phyloP scores from a whole-genome alignment of 306 rosid species.

The Cucumis hystrix region DNA sequence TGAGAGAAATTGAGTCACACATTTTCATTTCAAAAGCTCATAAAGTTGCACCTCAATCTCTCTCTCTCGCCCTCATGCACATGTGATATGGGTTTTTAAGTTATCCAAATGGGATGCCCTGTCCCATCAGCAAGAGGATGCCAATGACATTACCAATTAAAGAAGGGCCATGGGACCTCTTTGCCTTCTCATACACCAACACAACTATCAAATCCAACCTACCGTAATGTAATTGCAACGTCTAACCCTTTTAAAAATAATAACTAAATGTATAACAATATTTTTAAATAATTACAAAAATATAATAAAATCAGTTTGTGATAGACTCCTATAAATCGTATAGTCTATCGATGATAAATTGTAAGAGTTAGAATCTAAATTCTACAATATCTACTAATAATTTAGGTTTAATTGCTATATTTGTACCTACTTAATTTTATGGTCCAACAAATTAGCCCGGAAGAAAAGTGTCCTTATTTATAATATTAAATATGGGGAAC shows the following conservation, averaged over 20 bases:
- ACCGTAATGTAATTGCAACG: too few species aligned
- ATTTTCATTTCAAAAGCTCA: not conserved
- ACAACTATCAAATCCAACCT: not conserved
- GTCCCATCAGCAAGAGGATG: not conserved
- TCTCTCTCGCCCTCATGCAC: not conserved
- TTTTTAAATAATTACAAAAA: too few species aligned
- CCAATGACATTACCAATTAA: not conserved
- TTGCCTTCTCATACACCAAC: not conserved
- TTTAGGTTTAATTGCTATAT: too few species aligned
- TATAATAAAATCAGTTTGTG: too few species aligned
- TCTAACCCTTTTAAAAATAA: too few species aligned
- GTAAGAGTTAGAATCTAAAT: too few species aligned
- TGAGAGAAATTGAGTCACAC: not conserved
- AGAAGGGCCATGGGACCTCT: not conserved
- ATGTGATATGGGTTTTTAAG: constrained; percentile 8
- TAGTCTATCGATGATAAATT: too few species aligned
- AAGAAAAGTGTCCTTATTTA: not conserved
- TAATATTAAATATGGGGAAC: not conserved
- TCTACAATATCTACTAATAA: too few species aligned
- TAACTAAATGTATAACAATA: too few species aligned
- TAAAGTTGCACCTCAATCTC: not conserved
- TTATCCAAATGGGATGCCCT: not conserved
- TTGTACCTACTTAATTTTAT: not conserved
- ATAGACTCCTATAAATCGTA: too few species aligned
- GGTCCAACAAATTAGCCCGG: not conserved